Evolutionary conservation across 179 eudicot species (phyloP).

Genomic region (Amaranthus tricolor): DNA sequence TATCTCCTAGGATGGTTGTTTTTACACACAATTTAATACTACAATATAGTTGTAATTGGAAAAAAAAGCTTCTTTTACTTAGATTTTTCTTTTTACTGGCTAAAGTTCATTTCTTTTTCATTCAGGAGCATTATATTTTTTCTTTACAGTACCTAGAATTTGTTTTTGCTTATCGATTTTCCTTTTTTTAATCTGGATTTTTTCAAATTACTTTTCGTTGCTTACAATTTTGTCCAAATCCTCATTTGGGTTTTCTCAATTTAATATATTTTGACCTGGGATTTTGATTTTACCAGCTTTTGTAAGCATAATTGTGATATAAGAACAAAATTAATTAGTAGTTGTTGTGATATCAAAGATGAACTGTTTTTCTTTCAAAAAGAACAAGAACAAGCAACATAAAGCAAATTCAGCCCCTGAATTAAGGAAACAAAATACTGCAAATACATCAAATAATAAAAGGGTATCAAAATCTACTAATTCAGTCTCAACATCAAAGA

Average conservation of each 20-base stretch:
- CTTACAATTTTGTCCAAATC: background rate
- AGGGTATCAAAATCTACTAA: constrained; percentile 52
- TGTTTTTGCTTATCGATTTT: background rate
- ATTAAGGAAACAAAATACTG: constrained; percentile 32
- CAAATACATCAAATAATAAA: constrained; percentile 21
- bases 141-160: background rate
- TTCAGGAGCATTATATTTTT: background rate
- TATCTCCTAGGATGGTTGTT: constrained; percentile 11
- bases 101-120: background rate
- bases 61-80: too few relatives aligned
- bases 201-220: background rate
- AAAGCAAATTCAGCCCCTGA: constrained; percentile 63
- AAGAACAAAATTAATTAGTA: too few relatives aligned
- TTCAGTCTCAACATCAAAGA: constrained; percentile 52
- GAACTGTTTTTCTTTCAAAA: constrained; percentile 48
- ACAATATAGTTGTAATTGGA: too few relatives aligned
- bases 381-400: constrained; percentile 40
- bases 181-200: constrained; percentile 9
- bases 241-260: constrained; percentile 14
- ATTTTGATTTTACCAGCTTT: background rate
- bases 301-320: too few relatives aligned
- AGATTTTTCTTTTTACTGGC: background rate
- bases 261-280: constrained; percentile 16
- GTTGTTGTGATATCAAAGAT: constrained; percentile 34
- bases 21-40: too few relatives aligned